phyloP scores from a whole-genome alignment of 2,329 filamentous ascomycete species.

The Dothistroma pini region DNA sequence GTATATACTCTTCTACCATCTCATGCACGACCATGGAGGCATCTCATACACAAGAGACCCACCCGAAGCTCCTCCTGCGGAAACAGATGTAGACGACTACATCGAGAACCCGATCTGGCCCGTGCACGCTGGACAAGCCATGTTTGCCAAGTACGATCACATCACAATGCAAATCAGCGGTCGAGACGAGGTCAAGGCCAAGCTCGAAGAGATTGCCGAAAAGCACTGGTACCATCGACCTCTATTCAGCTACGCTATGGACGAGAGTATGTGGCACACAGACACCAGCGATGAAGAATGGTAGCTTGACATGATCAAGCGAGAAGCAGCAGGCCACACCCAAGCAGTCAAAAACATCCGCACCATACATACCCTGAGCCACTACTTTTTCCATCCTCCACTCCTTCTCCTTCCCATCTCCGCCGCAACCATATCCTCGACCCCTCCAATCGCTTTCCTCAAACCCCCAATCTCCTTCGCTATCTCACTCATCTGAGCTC shows the following conservation, averaged over 20 bases:
- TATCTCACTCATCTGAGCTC: too few relatives aligned
- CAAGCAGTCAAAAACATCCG: not conserved
- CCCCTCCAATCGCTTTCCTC: too few relatives aligned
- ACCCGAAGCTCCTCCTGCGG: slow-evolving; percentile 10
- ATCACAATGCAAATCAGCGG: slow-evolving; percentile 25
- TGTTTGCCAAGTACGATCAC: slow-evolving; percentile 25
- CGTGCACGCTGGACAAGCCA: slow-evolving; percentile 12
- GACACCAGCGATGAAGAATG: slow-evolving; percentile 34
- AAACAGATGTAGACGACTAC: slow-evolving; percentile 13
- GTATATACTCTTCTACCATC: slow-evolving; percentile 30
- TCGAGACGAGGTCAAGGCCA: slow-evolving; percentile 15
- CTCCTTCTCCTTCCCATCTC: too few relatives aligned
- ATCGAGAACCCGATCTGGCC: slow-evolving; percentile 11
- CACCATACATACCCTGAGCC: too few relatives aligned
- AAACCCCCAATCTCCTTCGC: too few relatives aligned
- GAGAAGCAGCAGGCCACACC: not conserved
- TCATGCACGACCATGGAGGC: slow-evolving; percentile 26
- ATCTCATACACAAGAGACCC: slow-evolving; percentile 25
- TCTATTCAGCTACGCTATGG: slow-evolving; percentile 30
- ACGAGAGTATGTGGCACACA: slow-evolving; percentile 32
- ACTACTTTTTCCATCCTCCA: not conserved
- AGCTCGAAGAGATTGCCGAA: slow-evolving; percentile 20
- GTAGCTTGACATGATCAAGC: slow-evolving; percentile 19
- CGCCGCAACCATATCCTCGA: too few relatives aligned
- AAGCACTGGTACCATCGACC: slow-evolving; percentile 30